Percentiles rank a stretch among this genome's conserved stretches.
These are phyloP conservation scores for Diplodia corticola DNA, from an alignment of 2,329 filamentous ascomycete species.

Conservation along the genomic window DNA sequence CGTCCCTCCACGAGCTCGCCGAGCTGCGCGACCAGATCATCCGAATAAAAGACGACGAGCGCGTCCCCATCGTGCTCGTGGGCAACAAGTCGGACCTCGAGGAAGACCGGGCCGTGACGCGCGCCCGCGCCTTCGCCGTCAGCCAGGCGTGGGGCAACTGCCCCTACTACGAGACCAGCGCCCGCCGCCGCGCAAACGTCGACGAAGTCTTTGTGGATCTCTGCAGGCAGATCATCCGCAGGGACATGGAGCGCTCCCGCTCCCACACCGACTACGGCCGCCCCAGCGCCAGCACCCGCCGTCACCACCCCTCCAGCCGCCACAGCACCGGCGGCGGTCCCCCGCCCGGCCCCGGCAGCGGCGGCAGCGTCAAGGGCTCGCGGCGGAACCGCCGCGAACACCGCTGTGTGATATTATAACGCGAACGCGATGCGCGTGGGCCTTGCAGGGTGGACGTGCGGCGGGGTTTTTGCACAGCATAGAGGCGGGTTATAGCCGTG, in stretches of 20 bases:
- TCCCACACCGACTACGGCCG: slow-evolving; percentile 14
- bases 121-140: slow-evolving; percentile 77
- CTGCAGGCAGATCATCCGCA: slow-evolving; percentile 78
- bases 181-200: slow-evolving; percentile 79
- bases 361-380: slow-evolving; percentile 2
- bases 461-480: background rate
- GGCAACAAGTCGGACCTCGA: slow-evolving; percentile 91
- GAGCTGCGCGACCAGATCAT: slow-evolving; percentile 86
- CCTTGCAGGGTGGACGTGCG: background rate
- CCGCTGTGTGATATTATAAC: slow-evolving; percentile 21
- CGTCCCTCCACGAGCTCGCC: slow-evolving; percentile 78
- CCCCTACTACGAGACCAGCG: slow-evolving; percentile 89
- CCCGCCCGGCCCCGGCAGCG: background rate
- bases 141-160: slow-evolving; percentile 85
- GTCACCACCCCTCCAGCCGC: slow-evolving; percentile 8
- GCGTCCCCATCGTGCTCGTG: slow-evolving; percentile 83
- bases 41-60: slow-evolving; percentile 85
- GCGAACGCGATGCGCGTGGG: background rate
- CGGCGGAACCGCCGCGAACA: slow-evolving; percentile 20
- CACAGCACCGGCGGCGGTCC: slow-evolving; percentile 1
- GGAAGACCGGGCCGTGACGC: slow-evolving; percentile 76
- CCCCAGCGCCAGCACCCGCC: slow-evolving; percentile 8
- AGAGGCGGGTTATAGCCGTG: background rate
- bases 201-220: slow-evolving; percentile 87
- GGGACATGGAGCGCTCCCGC: slow-evolving; percentile 56